Evolutionary conservation across 495 filamentous ascomycete species (phyloP), one percentile per base, ranked within the genome.

Genomic region (Penicillium salamii): DNA sequence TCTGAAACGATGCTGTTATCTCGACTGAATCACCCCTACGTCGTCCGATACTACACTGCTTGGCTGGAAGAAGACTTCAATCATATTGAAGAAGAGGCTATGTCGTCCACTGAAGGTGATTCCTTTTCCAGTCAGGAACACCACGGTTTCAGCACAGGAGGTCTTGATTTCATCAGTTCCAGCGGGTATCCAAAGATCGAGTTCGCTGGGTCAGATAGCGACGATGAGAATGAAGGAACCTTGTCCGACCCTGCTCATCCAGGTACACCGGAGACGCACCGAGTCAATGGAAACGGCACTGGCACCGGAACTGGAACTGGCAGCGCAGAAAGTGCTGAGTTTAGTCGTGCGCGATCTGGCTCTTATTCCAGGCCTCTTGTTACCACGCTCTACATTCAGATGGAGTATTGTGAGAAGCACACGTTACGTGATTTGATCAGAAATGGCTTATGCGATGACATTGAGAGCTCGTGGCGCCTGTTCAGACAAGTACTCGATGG

Each of bases 341-440:
- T 69, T 17, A 69, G 65, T 46, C 60, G 59, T 7, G 52, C 60
- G 42, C 64, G 61, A 35, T 74, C 71, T 11, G 67, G 68, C 33
- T 72, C 74, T 13, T 63, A 74, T 46, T 57, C 60, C 15, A 42
- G 75, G 23, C 67, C 76, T 7, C 58, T 76, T 20, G 73, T 74
- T 39, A 81, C 80, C 7, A 82, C 81, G 1, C 77, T 92, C 1
- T 92, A 91, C 61, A 92, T 92, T 51, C 86, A 89, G 53, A 98
- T 98, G 93, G 92, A 97, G 58, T 96, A 96, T 61, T 97, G 95
- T 62, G 93, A 97, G 63, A 91, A 88, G 58, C 84, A 90, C 62
- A 97, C 93, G 1, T 75, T 98, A 26, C 85, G 93, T 28, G 91
- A 98, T 75, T 68, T 96, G n/a, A 91, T 97, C 37, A 78, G 81